Evolutionary conservation across 805 yeast species (phyloP), one percentile per base, ranked within the genome.

Genomic region (Metschnikowia reukaufii): DNA sequence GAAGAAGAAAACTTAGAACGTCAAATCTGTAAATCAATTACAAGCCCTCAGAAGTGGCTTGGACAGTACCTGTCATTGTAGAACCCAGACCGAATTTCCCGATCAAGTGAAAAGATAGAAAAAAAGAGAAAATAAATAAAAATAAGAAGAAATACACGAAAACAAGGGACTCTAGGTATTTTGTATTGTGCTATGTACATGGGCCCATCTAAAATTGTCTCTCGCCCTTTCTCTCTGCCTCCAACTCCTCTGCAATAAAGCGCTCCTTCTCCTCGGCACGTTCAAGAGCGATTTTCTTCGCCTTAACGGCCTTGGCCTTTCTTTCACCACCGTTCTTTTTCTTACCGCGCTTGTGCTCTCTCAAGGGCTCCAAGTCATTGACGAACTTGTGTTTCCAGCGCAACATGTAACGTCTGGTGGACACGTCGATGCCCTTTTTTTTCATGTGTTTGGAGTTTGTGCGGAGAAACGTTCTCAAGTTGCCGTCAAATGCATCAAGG

Each of bases 281-380:
- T 67, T 79, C 64, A 52, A 78, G 78, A 8, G 96, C 92, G 15
- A 74, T 68, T 55, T 76, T 77, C 60, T 83, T 85, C 23, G 77
- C 77, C 51, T 62, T 54, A 17, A 73, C 74, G 13, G 68, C 61
- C 58, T 77, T 81, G 50, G 84, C 78, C 59, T 82, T 85, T 64
- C 96, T 80, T 68, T 90, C 97, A 60, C 97, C 96, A 20, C 97
- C 97, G 58, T 72, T 73, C 57, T 78, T 76, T 75, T 88, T 88
- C 73, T 77, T 83, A n/a, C 91, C 88, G 51, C 72, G 66, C 56
- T 78, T 78, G 53, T 80, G 73, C 59, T 82, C 86, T 47, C 70
- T 59, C 47, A 86, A 68, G 17, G 77, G 73, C 44, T 73, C 76
- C 57, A 72, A 67, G 44, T 83, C 81, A 50, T 79, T 76, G 57